Base-by-base conservation (phyloP, 306 rosid genomes). In the Rubus idaeus region DNA sequence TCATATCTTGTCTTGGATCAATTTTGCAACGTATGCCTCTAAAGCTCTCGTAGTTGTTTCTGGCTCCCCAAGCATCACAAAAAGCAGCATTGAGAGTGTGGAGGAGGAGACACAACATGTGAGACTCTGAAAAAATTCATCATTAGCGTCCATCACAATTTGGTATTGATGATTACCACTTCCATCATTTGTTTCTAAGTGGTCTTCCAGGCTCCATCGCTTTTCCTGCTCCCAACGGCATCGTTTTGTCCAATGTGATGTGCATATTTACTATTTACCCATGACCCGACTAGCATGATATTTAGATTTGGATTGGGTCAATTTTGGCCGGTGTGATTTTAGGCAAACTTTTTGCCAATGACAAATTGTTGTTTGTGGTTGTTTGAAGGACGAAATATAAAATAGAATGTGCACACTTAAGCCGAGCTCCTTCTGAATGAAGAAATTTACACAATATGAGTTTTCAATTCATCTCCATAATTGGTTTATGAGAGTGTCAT, bases 31-130 rank as follows among this genome's bases (percentile, higher is more conserved):
- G 18, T 16, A 35, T 63, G 74, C 78, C 72, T 67, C 11, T 11
- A 61, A 79, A 83, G 66, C 66, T 23, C 64, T 18, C 42, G 63
- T 30, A 30, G 35, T 16, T 75, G 6, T 75, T 53, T 42, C 68
- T 65, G 73, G 75, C 72, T 40, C 80, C 20, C 80, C 30, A 21
- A 58, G 73, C 39, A 39, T 67, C 62, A 78, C 68, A 78, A 65
- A 65, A 18, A 65, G 49, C 70, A 75, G 78, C 78, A 17, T 9
- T 56, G 50, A 76, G 64, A 39, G 76, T 44, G 79, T 51, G 69
- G 69, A 64, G 78, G 70, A 62, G 80, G 72, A 78, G 85, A 84
- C 88, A 81, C 47, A 56, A 37, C 88, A 84, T 84, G 88, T 81
- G 88, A 58, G 18, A 4, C 52, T 57, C 77, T 77, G 71, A 61